Percentiles rank a stretch among this genome's conserved stretches.
phyloP scores from a whole-genome alignment of 371 early-diverging fungal genomes.

The Mortierella sp. region DNA sequence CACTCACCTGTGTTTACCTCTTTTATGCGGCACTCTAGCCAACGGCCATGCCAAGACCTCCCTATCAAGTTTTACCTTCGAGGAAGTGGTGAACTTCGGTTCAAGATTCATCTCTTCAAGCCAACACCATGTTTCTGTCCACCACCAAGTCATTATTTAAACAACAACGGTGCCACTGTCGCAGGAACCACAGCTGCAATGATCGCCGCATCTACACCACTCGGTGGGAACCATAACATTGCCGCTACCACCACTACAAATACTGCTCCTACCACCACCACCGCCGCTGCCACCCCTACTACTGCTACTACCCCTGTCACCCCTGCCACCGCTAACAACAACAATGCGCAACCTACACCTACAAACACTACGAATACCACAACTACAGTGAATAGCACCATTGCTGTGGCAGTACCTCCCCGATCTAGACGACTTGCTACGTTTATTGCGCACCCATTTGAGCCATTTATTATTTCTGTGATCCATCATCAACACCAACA shows the following conservation, averaged over 20 bases:
- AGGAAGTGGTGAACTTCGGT: constrained; percentile 58
- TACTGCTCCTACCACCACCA: constrained; percentile 6
- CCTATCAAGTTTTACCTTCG: constrained; percentile 69
- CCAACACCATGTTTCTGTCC: constrained; percentile 13
- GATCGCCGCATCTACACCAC: no score
- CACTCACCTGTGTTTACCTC: neutral
- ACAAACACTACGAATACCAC: constrained; percentile 3
- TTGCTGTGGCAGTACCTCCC: no score
- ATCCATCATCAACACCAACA: constrained; percentile 35
- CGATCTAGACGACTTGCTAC: constrained; percentile 56
- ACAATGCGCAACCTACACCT: constrained; percentile 5
- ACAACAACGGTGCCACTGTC: constrained; percentile 6
- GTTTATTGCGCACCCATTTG: constrained; percentile 69
- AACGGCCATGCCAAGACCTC: constrained; percentile 57
- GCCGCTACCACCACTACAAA: neutral
- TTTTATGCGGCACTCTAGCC: constrained; percentile 35
- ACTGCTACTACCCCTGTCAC: constrained; percentile 3
- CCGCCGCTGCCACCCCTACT: neutral
- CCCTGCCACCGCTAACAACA: neutral
- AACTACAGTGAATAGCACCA: neutral
- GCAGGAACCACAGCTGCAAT: neutral
- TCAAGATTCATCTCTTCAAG: constrained; percentile 62
- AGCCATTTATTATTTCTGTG: constrained; percentile 64
- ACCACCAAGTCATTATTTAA: neutral
- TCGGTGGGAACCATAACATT: constrained; percentile 1